A percentile compares a stretch with the other conserved stretches of the same genome.
Conservation (phyloP, 139 green algal species). For the Pseudopediastrum boryanum region DNA sequence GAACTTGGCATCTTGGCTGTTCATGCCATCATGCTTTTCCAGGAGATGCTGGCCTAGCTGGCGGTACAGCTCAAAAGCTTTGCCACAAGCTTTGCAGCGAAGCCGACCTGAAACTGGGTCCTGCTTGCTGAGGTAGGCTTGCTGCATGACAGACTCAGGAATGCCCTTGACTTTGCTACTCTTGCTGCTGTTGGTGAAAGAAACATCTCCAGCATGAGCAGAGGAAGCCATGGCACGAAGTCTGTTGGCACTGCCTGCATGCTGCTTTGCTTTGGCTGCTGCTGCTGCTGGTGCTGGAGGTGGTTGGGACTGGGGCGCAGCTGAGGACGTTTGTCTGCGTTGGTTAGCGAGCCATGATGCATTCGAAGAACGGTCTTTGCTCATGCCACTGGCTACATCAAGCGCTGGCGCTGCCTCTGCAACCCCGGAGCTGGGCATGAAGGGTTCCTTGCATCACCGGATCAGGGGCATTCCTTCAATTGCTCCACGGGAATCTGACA, state of each 20-base stretch:
- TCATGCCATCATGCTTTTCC: constrained; percentile 71
- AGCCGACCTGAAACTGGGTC: constrained; percentile 56
- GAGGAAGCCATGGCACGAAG: too few species aligned
- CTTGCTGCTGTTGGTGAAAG: neutral
- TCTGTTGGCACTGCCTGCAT: too few species aligned
- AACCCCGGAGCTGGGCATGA: too few species aligned
- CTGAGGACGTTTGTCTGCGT: neutral
- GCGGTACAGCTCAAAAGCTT: constrained; percentile 55
- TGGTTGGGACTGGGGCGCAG: neutral
- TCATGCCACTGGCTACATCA: neutral
- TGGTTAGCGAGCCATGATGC: too few species aligned
- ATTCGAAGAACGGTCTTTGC: too few species aligned
- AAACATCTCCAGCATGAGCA: too few species aligned
- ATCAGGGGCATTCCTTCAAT: too few species aligned
- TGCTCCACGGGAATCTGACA: too few species aligned
- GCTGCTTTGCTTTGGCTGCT: too few species aligned
- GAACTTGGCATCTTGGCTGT: constrained; percentile 62
- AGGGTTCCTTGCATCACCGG: too few species aligned
- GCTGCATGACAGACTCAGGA: too few species aligned
- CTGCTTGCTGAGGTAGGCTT: constrained; percentile 39
- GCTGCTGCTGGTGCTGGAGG: constrained; percentile 7
- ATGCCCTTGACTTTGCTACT: neutral
- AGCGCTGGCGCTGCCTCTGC: neutral
- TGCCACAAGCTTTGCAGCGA: constrained; percentile 69
- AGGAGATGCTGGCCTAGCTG: constrained; percentile 77